Evolutionary conservation across 192 early-diverging fungal species (phyloP).

Genomic region (Lunasporangiospora selenospora): DNA sequence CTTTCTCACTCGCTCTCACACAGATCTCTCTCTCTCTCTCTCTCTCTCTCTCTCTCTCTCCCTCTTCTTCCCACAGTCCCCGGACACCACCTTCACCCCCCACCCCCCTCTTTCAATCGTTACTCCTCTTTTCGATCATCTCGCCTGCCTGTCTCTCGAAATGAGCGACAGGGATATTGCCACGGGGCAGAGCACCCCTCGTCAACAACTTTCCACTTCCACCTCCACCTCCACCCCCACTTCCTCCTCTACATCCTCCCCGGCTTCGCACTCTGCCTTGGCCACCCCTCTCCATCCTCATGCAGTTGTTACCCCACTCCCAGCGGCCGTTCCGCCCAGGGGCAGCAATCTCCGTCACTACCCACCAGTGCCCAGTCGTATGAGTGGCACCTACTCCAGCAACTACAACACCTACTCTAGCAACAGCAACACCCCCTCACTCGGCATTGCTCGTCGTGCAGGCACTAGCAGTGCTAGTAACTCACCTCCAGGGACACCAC

Average conservation of each 20-base stretch:
- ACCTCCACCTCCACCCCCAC: slow-evolving; percentile 7
- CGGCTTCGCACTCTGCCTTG: slow-evolving; percentile 7
- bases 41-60: slow-evolving; percentile 1
- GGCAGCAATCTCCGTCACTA: slow-evolving; percentile 13
- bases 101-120: not conserved
- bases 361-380: slow-evolving; percentile 40
- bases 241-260: slow-evolving; percentile 7
- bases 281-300: slow-evolving; percentile 26
- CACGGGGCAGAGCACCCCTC: not conserved
- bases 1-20: not conserved
- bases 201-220: not conserved
- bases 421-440: not conserved
- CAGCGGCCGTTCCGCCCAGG: not conserved
- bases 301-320: slow-evolving; percentile 21
- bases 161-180: not conserved
- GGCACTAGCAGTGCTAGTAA: slow-evolving; percentile 31
- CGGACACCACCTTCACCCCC: too few relatives aligned
- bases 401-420: slow-evolving; percentile 28
- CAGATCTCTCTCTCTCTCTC: not conserved
- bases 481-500: slow-evolving; percentile 40
- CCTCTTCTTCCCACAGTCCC: too few relatives aligned
- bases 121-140: not conserved
- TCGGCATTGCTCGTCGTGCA: not conserved
- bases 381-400: slow-evolving; percentile 37
- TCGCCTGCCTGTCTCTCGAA: too few relatives aligned